phyloP scores from a whole-genome alignment of 2,329 filamentous ascomycete species.

The Fusarium sp. region DNA sequence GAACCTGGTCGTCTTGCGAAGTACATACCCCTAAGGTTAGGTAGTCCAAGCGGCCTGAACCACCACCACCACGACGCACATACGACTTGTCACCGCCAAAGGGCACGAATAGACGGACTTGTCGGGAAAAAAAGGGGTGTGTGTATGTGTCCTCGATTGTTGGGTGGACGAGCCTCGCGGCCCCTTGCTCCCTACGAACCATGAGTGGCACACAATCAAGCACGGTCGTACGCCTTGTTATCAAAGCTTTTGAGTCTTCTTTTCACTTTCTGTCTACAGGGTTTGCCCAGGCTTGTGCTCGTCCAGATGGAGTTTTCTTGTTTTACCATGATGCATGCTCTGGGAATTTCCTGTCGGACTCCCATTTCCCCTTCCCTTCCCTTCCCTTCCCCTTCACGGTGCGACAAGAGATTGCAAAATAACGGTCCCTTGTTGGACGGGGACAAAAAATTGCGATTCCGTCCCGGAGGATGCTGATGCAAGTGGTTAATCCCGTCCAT shows the following conservation, averaged over 20 bases:
- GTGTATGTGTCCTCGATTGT: constrained; percentile 7
- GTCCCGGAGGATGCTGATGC: constrained; percentile 9
- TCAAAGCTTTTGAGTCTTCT: constrained; percentile 13
- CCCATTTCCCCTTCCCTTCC: background rate
- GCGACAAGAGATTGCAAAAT: constrained; percentile 1
- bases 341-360: background rate
- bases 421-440: background rate
- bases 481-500: constrained; percentile 15
- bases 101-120: background rate
- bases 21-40: constrained; percentile 27
- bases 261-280: background rate
- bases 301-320: constrained; percentile 15
- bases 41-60: constrained; percentile 21
- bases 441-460: background rate
- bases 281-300: constrained; percentile 26
- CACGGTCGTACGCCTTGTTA: constrained; percentile 22
- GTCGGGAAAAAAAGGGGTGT: constrained; percentile 22
- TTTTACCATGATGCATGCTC: background rate
- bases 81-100: background rate
- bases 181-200: constrained; percentile 29
- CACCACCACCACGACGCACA: background rate
- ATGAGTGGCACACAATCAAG: constrained; percentile 38
- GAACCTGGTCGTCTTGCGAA: background rate
- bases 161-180: background rate
- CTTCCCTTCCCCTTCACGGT: background rate